Conservation (phyloP, 1,284 basidiomycete species). For the Trametes polyzona region DNA sequence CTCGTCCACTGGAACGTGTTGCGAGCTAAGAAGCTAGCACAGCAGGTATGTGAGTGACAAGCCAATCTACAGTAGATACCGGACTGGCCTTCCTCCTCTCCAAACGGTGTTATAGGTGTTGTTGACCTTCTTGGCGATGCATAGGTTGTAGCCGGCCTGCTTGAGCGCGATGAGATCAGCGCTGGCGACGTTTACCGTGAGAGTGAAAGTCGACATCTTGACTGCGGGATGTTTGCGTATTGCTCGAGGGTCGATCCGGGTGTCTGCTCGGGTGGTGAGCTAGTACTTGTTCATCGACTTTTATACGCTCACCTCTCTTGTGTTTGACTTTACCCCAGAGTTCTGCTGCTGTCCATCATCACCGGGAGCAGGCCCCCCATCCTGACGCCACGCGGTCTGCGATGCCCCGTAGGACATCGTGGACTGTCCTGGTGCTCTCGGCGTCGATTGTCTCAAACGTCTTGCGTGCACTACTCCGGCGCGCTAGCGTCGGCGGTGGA, state of each 20-base stretch:
- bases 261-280: no score
- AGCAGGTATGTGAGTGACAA: not conserved
- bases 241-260: not conserved
- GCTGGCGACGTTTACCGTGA: not conserved
- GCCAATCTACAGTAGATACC: not conserved
- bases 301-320: no score
- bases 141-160: not conserved
- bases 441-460: no score
- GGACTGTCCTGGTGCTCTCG: no score
- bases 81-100: not conserved
- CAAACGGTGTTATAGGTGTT: not conserved
- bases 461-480: no score
- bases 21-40: not conserved
- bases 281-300: no score
- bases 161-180: not conserved
- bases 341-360: no score
- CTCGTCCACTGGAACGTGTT: conserved; percentile 1
- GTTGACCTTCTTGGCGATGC: conserved; percentile 1
- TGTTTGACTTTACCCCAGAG: no score
- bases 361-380: no score
- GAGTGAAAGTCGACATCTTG: not conserved
- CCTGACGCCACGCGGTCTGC: no score
- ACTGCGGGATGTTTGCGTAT: not conserved
- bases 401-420: no score
- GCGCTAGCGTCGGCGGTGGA: no score